Evolutionary conservation across 345 rosid genomes (phyloP).

Genomic region (Mallotus nudiflorus): DNA sequence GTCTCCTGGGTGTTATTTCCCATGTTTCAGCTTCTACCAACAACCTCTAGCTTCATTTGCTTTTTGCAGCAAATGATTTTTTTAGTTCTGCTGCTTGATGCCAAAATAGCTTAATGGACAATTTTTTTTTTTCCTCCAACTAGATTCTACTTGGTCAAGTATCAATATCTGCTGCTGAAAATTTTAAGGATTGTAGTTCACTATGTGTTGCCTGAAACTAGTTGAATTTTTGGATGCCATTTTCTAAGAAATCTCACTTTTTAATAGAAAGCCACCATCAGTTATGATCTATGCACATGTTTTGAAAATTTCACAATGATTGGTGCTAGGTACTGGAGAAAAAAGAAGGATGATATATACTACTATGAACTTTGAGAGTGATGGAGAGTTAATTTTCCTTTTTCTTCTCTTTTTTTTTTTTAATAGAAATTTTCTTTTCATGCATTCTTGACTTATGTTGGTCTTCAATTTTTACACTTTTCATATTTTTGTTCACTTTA

Average conservation of each 20-base stretch:
- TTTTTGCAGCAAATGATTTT: background rate
- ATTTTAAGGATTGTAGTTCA: background rate
- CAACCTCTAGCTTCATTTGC: background rate
- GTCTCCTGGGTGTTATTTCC: slow-evolving; percentile 1
- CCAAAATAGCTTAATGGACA: background rate
- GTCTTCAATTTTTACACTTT: background rate
- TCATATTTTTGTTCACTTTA: background rate
- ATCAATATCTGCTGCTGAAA: background rate
- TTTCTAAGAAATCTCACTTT: background rate
- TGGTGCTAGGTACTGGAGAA: background rate
- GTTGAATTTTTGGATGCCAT: background rate
- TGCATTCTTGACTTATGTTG: background rate
- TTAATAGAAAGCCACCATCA: background rate
- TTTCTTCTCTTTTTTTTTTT: too few relatives aligned
- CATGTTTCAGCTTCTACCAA: slow-evolving; percentile 2
- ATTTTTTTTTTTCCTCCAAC: background rate
- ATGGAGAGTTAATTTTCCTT: background rate
- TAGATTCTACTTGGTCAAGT: background rate
- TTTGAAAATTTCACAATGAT: background rate
- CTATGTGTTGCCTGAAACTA: background rate
- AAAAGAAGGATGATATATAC: background rate
- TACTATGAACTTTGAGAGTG: background rate
- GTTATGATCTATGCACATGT: background rate
- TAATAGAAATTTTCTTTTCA: background rate
- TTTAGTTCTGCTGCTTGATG: background rate